Evolutionary conservation across 495 filamentous ascomycete species (phyloP).

Genomic region (Umbilicaria muhlenbergii): DNA sequence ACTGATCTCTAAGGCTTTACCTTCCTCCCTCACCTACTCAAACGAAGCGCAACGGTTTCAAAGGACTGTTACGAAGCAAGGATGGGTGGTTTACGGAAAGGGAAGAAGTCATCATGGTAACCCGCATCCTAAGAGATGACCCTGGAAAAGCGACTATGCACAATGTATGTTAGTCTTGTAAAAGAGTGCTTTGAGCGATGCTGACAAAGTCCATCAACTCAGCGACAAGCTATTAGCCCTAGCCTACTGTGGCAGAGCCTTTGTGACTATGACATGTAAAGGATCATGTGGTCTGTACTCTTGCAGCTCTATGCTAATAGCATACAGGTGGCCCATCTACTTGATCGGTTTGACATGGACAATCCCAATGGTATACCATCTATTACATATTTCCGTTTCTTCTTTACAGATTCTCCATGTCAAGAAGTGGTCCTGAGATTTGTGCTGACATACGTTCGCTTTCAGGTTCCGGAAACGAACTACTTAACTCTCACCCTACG

Average conservation of each 20-base stretch:
- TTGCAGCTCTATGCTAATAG: no score
- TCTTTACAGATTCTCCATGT: no score
- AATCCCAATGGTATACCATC: no score
- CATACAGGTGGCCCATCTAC: conserved; percentile 64
- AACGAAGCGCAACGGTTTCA: conserved; percentile 47
- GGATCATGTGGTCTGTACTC: no score
- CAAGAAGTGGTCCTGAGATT: no score
- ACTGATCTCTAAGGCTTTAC: conserved; percentile 23
- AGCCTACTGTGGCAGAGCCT: conserved; percentile 41
- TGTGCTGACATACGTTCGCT: no score
- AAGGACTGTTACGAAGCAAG: conserved; percentile 53
- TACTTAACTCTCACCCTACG: conserved; percentile 51
- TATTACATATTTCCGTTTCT: no score
- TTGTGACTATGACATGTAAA: conserved; percentile 53
- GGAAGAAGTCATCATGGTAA: conserved; percentile 57
- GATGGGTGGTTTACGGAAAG: conserved; percentile 56
- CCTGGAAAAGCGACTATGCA: conserved; percentile 50
- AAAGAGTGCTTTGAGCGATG: no score
- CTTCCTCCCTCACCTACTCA: conserved; percentile 62
- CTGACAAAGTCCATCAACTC: conserved; percentile 14
- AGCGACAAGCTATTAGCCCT: conserved; percentile 42
- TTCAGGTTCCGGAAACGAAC: conserved; percentile 27
- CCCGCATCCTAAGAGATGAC: conserved; percentile 55
- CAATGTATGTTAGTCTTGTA: conserved; percentile 16
- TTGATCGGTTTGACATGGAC: conserved; percentile 40